A percentile compares a stretch with the other conserved stretches of the same genome.
Conservation (phyloP, 257 asterid genomes). For the Leptodermis oblonga region DNA sequence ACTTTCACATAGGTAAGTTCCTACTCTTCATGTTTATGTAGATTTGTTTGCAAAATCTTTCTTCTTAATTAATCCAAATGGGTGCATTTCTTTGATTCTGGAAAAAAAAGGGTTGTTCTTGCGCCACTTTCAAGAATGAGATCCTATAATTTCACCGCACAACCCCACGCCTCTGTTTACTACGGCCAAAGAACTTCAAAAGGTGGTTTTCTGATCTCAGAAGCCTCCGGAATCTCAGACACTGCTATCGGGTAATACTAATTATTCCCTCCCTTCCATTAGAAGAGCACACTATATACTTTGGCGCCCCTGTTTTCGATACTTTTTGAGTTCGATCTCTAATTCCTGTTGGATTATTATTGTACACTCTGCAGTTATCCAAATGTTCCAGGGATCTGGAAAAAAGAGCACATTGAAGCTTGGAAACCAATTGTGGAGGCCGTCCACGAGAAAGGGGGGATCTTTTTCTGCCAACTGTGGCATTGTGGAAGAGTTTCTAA, state of each 20-base stretch:
- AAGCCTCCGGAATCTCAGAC: conserved; percentile 39
- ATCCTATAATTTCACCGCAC: conserved; percentile 36
- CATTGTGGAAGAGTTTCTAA: conserved; percentile 48
- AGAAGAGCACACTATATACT: too few species aligned
- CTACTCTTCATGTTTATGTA: not conserved
- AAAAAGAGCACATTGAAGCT: conserved; percentile 38
- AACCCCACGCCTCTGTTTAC: conserved; percentile 39
- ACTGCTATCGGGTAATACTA: conserved; percentile 13
- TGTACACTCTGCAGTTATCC: not conserved
- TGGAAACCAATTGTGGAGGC: conserved; percentile 55
- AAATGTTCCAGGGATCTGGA: conserved; percentile 39
- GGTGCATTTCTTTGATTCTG: not conserved
- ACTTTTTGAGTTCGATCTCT: not conserved
- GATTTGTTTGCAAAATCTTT: not conserved
- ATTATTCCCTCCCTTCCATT: too few species aligned
- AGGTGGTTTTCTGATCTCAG: conserved; percentile 39
- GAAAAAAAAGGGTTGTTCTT: conserved; percentile 27
- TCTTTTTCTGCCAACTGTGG: conserved; percentile 49
- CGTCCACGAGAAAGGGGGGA: conserved; percentile 40
- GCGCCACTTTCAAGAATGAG: conserved; percentile 41
- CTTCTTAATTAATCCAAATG: not conserved
- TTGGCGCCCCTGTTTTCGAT: not conserved
- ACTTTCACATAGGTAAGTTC: conserved; percentile 11
- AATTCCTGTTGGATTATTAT: not conserved
- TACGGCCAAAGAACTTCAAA: conserved; percentile 40